These are phyloP conservation scores for Aspergillus fructus DNA, from an alignment of 2,329 filamentous ascomycete genomes.

Conservation along the genomic window DNA sequence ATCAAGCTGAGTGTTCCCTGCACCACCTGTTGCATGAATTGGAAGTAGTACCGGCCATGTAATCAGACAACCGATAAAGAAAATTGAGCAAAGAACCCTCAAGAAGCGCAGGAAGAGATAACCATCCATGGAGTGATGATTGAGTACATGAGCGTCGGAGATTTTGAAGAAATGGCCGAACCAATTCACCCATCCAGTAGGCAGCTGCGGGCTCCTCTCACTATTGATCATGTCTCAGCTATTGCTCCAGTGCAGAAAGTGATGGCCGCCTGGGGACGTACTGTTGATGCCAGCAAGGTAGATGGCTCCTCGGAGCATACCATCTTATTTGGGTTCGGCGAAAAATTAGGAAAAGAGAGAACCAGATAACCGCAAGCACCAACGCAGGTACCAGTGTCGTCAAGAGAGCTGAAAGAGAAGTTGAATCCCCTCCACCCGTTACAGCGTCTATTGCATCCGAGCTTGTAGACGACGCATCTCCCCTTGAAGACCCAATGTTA, in stretches of 20 bases:
- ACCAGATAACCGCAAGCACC: conserved; percentile 44
- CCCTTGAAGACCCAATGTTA: conserved; percentile 43
- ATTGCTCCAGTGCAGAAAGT: background rate
- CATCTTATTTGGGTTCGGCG: conserved; percentile 47
- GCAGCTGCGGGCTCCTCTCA: conserved; percentile 50
- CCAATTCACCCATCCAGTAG: conserved; percentile 54
- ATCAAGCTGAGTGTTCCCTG: conserved; percentile 66
- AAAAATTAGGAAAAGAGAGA: conserved; percentile 48
- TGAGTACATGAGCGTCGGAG: conserved; percentile 76
- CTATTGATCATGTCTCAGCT: conserved; percentile 18
- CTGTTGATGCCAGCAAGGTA: conserved; percentile 44
- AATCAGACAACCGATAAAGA: conserved; percentile 76
- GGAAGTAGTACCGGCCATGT: conserved; percentile 89
- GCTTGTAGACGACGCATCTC: conserved; percentile 36
- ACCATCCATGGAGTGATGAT: conserved; percentile 86
- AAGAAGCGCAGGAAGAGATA: conserved; percentile 90
- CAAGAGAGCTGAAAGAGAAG: conserved; percentile 51
- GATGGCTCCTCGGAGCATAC: conserved; percentile 45
- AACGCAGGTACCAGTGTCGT: conserved; percentile 51
- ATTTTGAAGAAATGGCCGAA: conserved; percentile 53
- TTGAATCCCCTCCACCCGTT: conserved; percentile 38
- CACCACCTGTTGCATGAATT: conserved; percentile 79
- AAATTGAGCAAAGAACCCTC: conserved; percentile 73
- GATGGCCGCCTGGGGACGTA: conserved; percentile 19
- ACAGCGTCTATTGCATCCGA: conserved; percentile 31